Evolutionary conservation across 805 yeast genomes (phyloP), one percentile per base, ranked within the genome.

Genomic region (Cephaloascus albidus): DNA sequence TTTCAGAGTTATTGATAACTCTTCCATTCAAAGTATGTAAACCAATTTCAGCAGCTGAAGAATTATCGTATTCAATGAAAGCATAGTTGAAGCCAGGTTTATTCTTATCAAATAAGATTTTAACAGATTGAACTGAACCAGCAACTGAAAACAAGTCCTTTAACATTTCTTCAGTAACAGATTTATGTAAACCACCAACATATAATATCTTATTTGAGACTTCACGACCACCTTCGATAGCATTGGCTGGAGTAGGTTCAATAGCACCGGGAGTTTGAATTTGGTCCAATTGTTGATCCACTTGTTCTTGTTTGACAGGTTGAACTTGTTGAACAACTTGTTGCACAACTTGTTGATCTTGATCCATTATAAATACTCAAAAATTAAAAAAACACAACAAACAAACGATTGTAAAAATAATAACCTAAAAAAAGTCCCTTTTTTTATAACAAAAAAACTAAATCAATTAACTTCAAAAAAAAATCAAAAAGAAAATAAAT

Each of bases 211-310:
- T 80, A 41, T 76, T 73, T 28, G 88, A 80, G 5, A 82, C 71
- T 52, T 84, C 90, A 50, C 95, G 75, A 26, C 95, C 95, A 39
- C 95, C 95, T 40, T 78, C 77, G 17, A 73, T 58, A 14, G 90
- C 93, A 44, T 74, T 69, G n/a, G 89, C 89, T 6, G 82, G 82
- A 17, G 63, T 52, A 15, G 42, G 32, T 5, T 49, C 47, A 33
- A 18, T 16, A 12, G 36, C 6, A 20, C 23, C 36, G 8, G 23
- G 33, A 14, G 14, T 14, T 16, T 31, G 33, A 6, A 10, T 16
- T 16, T 31, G 33, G 6, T 31, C 17, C 14, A 14, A 14, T 14
- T 26, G 30, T 16, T 31, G 33, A 8, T 5, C 33, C 6, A 16
- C 33, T 15, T 31, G 18, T 6, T 8, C 6, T 31, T 31, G 33